Evolutionary conservation across 1,139 yeast genomes (phyloP).

Genomic region (Diutina neorugosa): DNA sequence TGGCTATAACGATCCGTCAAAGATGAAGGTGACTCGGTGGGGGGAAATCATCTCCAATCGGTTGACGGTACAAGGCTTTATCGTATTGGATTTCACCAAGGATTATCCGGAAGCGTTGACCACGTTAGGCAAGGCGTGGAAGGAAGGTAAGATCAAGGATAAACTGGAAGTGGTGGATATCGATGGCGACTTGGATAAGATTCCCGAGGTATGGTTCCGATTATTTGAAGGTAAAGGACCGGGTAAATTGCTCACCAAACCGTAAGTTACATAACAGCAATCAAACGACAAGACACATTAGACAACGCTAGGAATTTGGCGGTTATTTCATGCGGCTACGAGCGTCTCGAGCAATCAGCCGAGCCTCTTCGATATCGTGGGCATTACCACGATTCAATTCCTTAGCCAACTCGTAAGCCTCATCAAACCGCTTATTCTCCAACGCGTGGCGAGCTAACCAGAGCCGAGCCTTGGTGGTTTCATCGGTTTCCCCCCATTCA

Average conservation of each 20-base stretch:
- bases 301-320: not conserved
- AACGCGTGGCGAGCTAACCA: constrained; percentile 78
- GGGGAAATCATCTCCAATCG: constrained; percentile 33
- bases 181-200: not conserved
- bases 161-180: not conserved
- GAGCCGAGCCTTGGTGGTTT: constrained; percentile 68
- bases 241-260: not conserved
- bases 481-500: constrained; percentile 61
- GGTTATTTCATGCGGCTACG: not conserved
- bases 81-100: constrained; percentile 24
- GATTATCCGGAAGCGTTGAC: constrained; percentile 24
- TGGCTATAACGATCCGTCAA: constrained; percentile 36
- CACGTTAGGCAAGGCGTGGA: constrained; percentile 20
- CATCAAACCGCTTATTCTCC: constrained; percentile 42
- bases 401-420: constrained; percentile 65
- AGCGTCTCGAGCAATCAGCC: constrained; percentile 45
- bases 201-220: not conserved
- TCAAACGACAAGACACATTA: not conserved
- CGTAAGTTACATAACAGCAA: not conserved
- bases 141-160: constrained; percentile 27
- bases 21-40: constrained; percentile 25
- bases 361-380: constrained; percentile 81
- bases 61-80: constrained; percentile 36
- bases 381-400: constrained; percentile 69
- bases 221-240: not conserved